Base-by-base conservation (phyloP, 2,329 filamentous ascomycete species). In the Hypoxylon sp. region DNA sequence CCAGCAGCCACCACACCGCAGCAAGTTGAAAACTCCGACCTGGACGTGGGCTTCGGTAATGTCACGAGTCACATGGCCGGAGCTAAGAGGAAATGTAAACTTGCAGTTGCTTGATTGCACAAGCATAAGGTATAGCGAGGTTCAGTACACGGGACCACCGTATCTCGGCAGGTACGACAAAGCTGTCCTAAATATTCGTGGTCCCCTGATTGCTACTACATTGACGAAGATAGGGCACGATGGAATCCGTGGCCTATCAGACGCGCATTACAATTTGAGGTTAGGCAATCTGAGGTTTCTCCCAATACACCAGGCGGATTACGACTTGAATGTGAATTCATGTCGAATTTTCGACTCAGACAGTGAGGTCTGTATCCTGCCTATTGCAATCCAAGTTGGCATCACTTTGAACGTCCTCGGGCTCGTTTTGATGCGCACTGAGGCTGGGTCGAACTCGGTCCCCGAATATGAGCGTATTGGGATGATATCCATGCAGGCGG, bases 231-330 rank as follows among this genome's bases (percentile, higher is more conserved):
- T 50, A 50, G 46, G 46, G 9, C 23, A 50, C 13, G 10, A 30
- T 17, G 46, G 46, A 32, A 32, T 50, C 25, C 46, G 46, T 17
- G 46, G 46, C 9, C 13, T 50, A n/a, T 50, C 14, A 4, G 46
- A 32, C 7, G 46, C 25, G 3, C 23, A 50, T 10, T 30, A 50
- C 14, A n/a, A 50, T 10, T 32, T 50, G 46, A 50, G n/a, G 25
- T 25, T 50, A n/a, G 46, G 46, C 14, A 25, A 50, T 14, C 3
- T 50, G 14, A 50, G 25, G 2, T 50, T 50, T 17, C 25, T 50
- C 30, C 46, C 46, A n/a, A 32, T 30, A 50, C 46, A 50, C 46
- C 46, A 50, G n/a, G 46, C 25, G n/a, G 46, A 50, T 50, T 50
- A 32, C 5, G 25, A 50, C 25, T 32, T 50, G n/a, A 30, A 32